Evolutionary conservation across 1,284 basidiomycete genomes (phyloP).

Genomic region (Ceratobasidium sp.): DNA sequence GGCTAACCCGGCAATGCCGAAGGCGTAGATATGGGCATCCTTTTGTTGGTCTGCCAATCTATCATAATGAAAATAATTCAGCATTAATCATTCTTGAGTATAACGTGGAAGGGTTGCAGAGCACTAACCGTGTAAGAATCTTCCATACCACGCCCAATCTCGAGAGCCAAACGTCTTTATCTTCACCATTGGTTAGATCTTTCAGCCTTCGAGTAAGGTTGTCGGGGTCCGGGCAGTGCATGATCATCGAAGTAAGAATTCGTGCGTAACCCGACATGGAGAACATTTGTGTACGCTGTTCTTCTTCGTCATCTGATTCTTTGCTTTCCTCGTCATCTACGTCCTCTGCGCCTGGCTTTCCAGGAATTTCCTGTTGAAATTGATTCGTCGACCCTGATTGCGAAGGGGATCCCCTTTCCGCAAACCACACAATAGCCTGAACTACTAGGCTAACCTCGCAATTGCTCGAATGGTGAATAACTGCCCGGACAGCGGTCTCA

Average conservation of each 20-base stretch:
- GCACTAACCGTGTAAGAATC: neutral
- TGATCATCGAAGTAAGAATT: conserved; percentile 9
- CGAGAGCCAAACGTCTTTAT: neutral
- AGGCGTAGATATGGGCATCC: neutral
- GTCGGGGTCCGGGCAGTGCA: neutral
- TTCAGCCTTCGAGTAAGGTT: neutral
- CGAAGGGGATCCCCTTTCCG: no score
- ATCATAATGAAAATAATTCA: neutral
- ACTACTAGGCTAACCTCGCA: no score
- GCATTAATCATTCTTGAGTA: neutral
- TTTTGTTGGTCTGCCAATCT: neutral
- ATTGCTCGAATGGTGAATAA: no score
- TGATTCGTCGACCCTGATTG: no score
- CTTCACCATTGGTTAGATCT: no score
- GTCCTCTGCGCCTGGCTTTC: no score
- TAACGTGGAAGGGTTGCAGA: neutral
- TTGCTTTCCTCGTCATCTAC: no score
- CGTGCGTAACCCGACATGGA: neutral
- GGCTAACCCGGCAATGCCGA: neutral
- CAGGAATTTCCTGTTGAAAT: no score
- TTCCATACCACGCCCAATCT: neutral
- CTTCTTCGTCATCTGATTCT: no score
- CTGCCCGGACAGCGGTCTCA: no score
- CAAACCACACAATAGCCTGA: no score
- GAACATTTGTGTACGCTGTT: no score